Evolutionary conservation across 305 asterid species (phyloP).

Genomic region (Andrographis paniculata): DNA sequence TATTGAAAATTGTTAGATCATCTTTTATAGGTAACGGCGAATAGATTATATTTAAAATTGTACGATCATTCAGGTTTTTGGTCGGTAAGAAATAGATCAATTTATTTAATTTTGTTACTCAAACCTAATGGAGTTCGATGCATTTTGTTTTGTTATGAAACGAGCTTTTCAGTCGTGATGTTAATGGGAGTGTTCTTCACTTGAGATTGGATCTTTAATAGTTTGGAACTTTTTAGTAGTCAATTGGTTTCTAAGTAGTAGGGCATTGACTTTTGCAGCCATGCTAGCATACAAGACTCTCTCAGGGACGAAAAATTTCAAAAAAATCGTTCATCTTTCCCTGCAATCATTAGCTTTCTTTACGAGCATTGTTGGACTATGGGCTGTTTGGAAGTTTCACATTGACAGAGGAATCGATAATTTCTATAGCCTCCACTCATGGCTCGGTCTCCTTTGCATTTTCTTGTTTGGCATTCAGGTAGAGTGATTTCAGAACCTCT

Average conservation of each 20-base stretch:
- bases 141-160: too few relatives aligned
- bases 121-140: too few relatives aligned
- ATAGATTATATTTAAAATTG: too few relatives aligned
- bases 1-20: too few relatives aligned
- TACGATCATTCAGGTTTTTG: too few relatives aligned
- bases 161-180: too few relatives aligned
- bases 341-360: constrained; percentile 55
- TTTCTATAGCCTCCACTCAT: constrained; percentile 90
- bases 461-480: constrained; percentile 82
- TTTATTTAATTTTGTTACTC: not conserved
- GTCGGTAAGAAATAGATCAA: too few relatives aligned
- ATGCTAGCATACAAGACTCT: constrained; percentile 79
- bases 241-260: too few relatives aligned
- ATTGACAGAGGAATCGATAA: constrained; percentile 58
- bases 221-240: too few relatives aligned
- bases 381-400: constrained; percentile 91
- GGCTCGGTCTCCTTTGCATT: constrained; percentile 79
- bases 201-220: too few relatives aligned
- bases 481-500: not conserved
- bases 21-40: too few relatives aligned
- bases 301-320: constrained; percentile 60
- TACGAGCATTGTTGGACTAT: constrained; percentile 51
- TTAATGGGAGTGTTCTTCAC: too few relatives aligned
- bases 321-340: constrained; percentile 60
- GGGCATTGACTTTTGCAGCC: constrained; percentile 55